Evolutionary conservation across 2,329 filamentous ascomycete species (phyloP).

Genomic region (Xylariales sp.): DNA sequence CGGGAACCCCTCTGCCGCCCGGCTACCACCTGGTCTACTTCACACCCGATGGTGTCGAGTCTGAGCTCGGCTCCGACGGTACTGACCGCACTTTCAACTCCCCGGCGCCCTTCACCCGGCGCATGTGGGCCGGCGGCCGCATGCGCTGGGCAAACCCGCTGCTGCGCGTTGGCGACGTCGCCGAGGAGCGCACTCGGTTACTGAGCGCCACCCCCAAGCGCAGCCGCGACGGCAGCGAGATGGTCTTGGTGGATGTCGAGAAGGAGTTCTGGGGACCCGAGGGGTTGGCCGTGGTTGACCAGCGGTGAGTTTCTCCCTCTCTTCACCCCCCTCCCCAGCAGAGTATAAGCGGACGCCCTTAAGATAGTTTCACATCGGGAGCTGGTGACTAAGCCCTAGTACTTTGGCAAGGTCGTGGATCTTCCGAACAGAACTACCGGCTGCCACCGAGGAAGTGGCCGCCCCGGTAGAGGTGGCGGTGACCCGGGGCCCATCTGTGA

Average conservation of each 20-base stretch:
- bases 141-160: slow-evolving; percentile 42
- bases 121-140: slow-evolving; percentile 65
- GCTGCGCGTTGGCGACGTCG: slow-evolving; percentile 50
- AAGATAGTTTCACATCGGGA: too few relatives aligned
- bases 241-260: slow-evolving; percentile 62
- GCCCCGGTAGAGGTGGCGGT: slow-evolving; percentile 12
- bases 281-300: slow-evolving; percentile 50
- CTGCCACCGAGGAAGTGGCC: slow-evolving; percentile 8
- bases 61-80: slow-evolving; percentile 53
- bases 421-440: slow-evolving; percentile 33
- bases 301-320: slow-evolving; percentile 30
- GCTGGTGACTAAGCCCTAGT: background rate
- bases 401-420: slow-evolving; percentile 31
- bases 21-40: slow-evolving; percentile 64
- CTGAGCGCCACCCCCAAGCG: slow-evolving; percentile 50
- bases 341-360: too few relatives aligned
- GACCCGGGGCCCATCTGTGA: slow-evolving; percentile 16
- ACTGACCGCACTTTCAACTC: slow-evolving; percentile 59
- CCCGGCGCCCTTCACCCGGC: slow-evolving; percentile 52
- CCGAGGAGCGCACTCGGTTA: slow-evolving; percentile 52
- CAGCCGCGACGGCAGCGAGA: slow-evolving; percentile 51
- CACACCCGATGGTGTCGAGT: slow-evolving; percentile 50
- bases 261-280: slow-evolving; percentile 51
- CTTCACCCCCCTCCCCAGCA: background rate
- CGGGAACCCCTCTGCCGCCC: slow-evolving; percentile 48